Base-by-base conservation (phyloP, 768 basidiomycete species). In the Hericium rajendrae region DNA sequence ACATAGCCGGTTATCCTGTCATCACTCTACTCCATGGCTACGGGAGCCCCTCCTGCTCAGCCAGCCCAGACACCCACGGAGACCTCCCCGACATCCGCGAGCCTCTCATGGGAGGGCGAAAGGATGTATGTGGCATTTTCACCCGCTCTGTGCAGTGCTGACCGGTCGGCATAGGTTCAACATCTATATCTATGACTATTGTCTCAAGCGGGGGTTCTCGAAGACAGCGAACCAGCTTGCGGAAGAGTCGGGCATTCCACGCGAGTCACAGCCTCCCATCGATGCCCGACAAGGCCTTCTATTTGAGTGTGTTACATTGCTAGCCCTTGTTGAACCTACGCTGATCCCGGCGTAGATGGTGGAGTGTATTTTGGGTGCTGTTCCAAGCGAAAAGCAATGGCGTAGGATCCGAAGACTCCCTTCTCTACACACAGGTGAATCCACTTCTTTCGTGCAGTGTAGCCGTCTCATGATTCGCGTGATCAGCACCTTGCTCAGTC, bases 101-200 rank as follows among this genome's bases (percentile, higher is more conserved):
- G 66, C 60, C 22, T 83, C 20, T 82, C 84, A 58, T 91, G 89
- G 89, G 89, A 91, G 67, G 88, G 88, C 56, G 89, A 91, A 74
- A 85, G 77, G 73, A 91, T 91, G 89, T 90, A 59, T 59, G 82
- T 77, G 49, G 28, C 49, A 56, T 54, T 60, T 55, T 41, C 54
- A 54, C 37, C 39, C 38, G 32, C 52, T 53, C 13, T 43, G 18
- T 22, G 12, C 24, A 16, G 11, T 22, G 22, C 40, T 51, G 13
- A 38, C 54, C 39, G 32, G 52, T 46, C 55, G 53, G 46, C 13
- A 32, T 70, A 91, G 88, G 88, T 91, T 91, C 70, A 90, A 91
- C 72, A 88, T 91, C 67, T 91, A 91, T 72, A 91, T 91, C 63
- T 79, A 86, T 67, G 89, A 91, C 73, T 91, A 91, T 66, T 91